These are phyloP conservation scores for Leccinum rimulosum DNA, from an alignment of 768 basidiomycete genomes.

Conservation along the genomic window DNA sequence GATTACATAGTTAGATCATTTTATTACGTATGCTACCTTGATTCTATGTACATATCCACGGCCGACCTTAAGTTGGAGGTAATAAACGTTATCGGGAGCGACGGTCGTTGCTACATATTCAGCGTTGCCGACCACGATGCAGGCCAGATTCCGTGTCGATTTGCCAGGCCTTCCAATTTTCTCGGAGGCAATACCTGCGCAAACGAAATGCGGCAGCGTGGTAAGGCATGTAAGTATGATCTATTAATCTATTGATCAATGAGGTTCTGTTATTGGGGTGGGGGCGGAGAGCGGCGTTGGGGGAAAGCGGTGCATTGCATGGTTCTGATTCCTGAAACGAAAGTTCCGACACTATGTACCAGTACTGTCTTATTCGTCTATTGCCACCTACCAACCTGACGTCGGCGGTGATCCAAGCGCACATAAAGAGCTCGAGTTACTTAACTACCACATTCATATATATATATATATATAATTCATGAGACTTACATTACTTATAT, in stretches of 20 bases:
- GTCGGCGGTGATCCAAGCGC: background rate
- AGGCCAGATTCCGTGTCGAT: background rate
- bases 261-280: too few relatives aligned
- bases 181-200: background rate
- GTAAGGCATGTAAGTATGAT: background rate
- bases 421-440: background rate
- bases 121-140: background rate
- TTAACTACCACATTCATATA: background rate
- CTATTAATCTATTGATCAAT: too few relatives aligned
- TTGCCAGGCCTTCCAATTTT: too few relatives aligned
- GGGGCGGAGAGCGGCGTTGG: too few relatives aligned
- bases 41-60: background rate
- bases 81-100: background rate
- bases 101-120: background rate
- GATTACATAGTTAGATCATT: background rate
- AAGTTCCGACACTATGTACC: background rate
- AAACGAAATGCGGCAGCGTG: background rate
- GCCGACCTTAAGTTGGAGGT: background rate
- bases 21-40: background rate
- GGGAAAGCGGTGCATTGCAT: background rate
- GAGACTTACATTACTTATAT: background rate
- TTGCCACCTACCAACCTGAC: too few relatives aligned
- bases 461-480: background rate
- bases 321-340: background rate
- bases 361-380: too few relatives aligned